Conservation (phyloP, 1,284 basidiomycete genomes). For the Cutaneotrichosporon cutaneum region DNA sequence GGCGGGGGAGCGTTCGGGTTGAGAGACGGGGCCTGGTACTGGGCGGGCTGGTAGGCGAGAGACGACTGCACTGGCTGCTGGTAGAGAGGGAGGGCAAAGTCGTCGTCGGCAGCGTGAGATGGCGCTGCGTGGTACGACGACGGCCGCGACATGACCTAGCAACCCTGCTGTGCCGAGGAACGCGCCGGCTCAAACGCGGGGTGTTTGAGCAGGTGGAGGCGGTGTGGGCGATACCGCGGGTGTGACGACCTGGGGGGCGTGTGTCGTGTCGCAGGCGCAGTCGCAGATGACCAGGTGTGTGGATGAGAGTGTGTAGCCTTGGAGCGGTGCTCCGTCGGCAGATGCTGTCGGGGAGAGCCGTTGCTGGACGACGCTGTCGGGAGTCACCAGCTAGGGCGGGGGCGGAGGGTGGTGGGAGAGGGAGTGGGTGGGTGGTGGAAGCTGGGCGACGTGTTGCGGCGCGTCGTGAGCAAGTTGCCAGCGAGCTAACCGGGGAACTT, state of each 20-base stretch:
- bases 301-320: too few relatives aligned
- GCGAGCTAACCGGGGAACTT: too few relatives aligned
- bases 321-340: too few relatives aligned
- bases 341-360: too few relatives aligned
- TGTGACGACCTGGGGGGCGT: not conserved
- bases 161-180: not conserved
- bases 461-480: too few relatives aligned
- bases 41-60: conserved; percentile 11
- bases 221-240: not conserved
- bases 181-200: not conserved
- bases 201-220: not conserved
- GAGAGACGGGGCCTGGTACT: conserved; percentile 2
- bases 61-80: conserved; percentile 27
- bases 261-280: not conserved
- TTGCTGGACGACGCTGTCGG: too few relatives aligned
- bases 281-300: too few relatives aligned
- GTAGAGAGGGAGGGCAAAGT: conserved; percentile 42
- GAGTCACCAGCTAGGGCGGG: too few relatives aligned
- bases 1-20: conserved; percentile 20
- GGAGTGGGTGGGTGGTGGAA: not conserved
- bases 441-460: too few relatives aligned
- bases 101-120: conserved; percentile 26
- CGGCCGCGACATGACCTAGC: conserved; percentile 39
- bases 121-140: conserved; percentile 37
- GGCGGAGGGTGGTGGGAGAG: too few relatives aligned